Conservation (phyloP, 208 protist genomes). For the Trypanosoma melophagium region DNA sequence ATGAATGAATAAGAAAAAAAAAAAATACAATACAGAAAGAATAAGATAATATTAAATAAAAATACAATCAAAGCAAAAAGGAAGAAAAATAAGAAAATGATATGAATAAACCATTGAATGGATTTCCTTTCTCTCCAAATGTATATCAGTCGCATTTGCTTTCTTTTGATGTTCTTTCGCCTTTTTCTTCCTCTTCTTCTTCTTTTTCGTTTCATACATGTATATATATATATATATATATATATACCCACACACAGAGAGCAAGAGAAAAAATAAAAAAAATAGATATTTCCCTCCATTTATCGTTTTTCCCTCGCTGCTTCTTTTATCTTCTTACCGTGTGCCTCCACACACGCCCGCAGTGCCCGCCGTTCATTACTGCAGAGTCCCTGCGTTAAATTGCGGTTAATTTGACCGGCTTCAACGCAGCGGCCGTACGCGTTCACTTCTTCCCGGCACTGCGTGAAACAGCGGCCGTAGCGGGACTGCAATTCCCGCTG, state of each 20-base stretch:
- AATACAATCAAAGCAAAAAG: no score
- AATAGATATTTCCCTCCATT: constrained; percentile 3
- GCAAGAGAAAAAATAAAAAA: background rate
- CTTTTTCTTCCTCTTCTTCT: background rate
- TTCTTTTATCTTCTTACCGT: constrained; percentile 33
- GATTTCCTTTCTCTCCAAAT: no score
- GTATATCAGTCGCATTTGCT: background rate
- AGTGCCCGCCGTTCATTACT: constrained; percentile 51
- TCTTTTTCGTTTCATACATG: no score
- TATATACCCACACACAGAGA: background rate
- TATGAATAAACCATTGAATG: no score
- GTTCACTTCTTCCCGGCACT: constrained; percentile 52
- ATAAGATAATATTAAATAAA: background rate
- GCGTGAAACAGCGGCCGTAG: constrained; percentile 53
- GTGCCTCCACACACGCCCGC: constrained; percentile 56
- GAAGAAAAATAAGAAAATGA: no score
- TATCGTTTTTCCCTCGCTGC: constrained; percentile 4
- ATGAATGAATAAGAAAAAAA: constrained; percentile 4
- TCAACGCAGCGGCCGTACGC: constrained; percentile 78
- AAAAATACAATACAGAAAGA: no score
- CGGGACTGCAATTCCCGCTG: constrained; percentile 53
- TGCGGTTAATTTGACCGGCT: constrained; percentile 71
- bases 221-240: no score
- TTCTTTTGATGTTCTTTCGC: background rate
- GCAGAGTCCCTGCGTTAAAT: constrained; percentile 57